Percentiles rank a stretch among this genome's conserved stretches.
These are phyloP conservation scores for Thyridium curvatum DNA, from an alignment of 2,329 filamentous ascomycete species.

Conservation along the genomic window DNA sequence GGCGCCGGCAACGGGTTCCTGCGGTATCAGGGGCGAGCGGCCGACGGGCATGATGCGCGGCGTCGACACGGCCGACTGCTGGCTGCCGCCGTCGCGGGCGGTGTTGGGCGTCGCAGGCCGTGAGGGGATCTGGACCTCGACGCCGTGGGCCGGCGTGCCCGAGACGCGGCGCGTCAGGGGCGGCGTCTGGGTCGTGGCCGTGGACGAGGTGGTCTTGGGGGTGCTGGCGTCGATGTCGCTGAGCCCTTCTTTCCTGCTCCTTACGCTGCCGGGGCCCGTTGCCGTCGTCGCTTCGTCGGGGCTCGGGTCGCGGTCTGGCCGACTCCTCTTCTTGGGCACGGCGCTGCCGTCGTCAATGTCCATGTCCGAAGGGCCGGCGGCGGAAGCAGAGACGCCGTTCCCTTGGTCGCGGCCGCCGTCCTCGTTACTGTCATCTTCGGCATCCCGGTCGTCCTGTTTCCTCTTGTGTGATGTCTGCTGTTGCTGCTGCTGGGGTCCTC, in stretches of 20 bases:
- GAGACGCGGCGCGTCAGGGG: slow-evolving; percentile 40
- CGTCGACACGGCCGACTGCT: slow-evolving; percentile 33
- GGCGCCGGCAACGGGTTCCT: slow-evolving; percentile 10
- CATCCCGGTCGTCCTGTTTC: slow-evolving; percentile 19
- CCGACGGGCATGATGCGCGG: slow-evolving; percentile 28
- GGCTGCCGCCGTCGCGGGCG: slow-evolving; percentile 2
- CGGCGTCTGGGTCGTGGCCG: slow-evolving; percentile 23
- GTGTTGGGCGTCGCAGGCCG: slow-evolving; percentile 51
- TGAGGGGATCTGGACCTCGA: slow-evolving; percentile 58
- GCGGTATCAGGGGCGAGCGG: slow-evolving; percentile 29
- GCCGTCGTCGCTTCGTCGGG: slow-evolving; percentile 9
- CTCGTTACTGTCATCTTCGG: slow-evolving; percentile 6
- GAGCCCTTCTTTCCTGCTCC: neutral
- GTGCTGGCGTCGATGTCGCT: slow-evolving; percentile 7
- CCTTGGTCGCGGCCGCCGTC: slow-evolving; percentile 8
- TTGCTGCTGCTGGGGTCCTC: too few relatives aligned
- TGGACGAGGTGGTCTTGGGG: neutral
- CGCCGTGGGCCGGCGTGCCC: slow-evolving; percentile 44
- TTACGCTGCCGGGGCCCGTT: slow-evolving; percentile 2
- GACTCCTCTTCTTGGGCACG: slow-evolving; percentile 39
- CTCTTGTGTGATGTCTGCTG: slow-evolving; percentile 15
- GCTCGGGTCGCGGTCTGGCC: slow-evolving; percentile 18
- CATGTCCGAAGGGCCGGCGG: slow-evolving; percentile 14
- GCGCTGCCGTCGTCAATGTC: slow-evolving; percentile 22
- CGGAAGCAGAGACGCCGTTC: too few relatives aligned